Base-by-base conservation (phyloP, 768 basidiomycete genomes). In the Candolleomyces efflorescens region DNA sequence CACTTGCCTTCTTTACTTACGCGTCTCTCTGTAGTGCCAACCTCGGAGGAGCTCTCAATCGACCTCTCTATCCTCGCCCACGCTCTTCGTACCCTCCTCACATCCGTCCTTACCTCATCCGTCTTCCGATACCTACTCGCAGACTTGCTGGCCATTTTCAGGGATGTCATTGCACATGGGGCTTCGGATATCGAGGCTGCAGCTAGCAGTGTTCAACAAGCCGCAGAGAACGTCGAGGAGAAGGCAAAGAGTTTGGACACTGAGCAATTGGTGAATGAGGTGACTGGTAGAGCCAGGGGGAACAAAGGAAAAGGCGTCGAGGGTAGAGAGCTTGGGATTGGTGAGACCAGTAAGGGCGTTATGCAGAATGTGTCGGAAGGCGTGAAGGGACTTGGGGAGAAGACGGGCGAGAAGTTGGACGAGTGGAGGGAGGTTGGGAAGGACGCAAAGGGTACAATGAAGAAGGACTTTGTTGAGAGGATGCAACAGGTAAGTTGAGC, bases 111-210 rank as follows among this genome's bases (percentile, higher is more conserved):
- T 22, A 71, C 70, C 5, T 78, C 76, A 2, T 61, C 72, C 18
- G 64, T 68, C 5, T 73, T 76, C 64, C 72, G 75, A 3, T 64
- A 73, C 32, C 55, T 74, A 17, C 55, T 76, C 6, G 63, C 63
- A n/a, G 74, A 75, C 50, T 58, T 71, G 1, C 56, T 75, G 36
- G 55, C 63, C 15, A 71, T 74, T 12, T 59, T 68, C 7, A 69
- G 69, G 41, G 68, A 74, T 24, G 59, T 71, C 10, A 53, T 74
- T 5, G 71, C 71, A 0, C 69, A 69, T 37, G 64, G 66, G 3
- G 75, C 75, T 11, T 60, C 64, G 10, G 71, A 74, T 24, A 62
- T 75, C 18, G 69, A 62, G 27, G 59, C 60, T 3, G 63, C 70
- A 15, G 74, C 75, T 0, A 46, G 59, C 3, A 59, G 67, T 20